Percentiles rank a stretch among this genome's conserved stretches.
phyloP scores from a whole-genome alignment of 345 rosid genomes.

The Nephelium lappaceum region DNA sequence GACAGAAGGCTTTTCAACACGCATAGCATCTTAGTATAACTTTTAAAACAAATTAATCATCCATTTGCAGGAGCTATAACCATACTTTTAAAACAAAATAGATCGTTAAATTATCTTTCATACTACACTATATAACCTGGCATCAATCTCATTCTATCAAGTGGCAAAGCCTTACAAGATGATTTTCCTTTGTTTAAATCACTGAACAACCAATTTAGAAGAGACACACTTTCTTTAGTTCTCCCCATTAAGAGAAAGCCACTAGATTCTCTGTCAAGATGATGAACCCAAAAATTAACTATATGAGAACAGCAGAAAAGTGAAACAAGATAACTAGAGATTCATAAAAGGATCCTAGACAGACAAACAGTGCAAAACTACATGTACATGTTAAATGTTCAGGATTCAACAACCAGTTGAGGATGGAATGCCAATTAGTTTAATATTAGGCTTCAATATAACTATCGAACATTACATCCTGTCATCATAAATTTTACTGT shows the following conservation, averaged over 20 bases:
- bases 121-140: neutral
- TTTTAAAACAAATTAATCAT: neutral
- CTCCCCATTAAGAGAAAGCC: conserved; percentile 87
- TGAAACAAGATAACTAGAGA: neutral
- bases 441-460: neutral
- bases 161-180: conserved; percentile 52
- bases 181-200: conserved; percentile 53
- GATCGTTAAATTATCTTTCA: conserved; percentile 12
- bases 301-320: conserved; percentile 10
- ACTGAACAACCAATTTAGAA: conserved; percentile 71
- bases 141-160: neutral
- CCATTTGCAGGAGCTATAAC: neutral
- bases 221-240: conserved; percentile 66
- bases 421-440: neutral
- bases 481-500: neutral
- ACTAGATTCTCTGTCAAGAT: conserved; percentile 89
- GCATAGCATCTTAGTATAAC: neutral
- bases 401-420: neutral
- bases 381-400: neutral
- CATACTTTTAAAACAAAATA: neutral
- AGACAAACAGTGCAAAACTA: neutral
- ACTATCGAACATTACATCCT: neutral
- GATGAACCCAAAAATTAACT: conserved; percentile 66
- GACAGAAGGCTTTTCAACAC: neutral
- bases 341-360: neutral